A percentile compares a stretch with the other conserved stretches of the same genome.
Evolutionary conservation across 2,329 filamentous ascomycete genomes (phyloP).

Genomic region (Colletotrichum sp.): DNA sequence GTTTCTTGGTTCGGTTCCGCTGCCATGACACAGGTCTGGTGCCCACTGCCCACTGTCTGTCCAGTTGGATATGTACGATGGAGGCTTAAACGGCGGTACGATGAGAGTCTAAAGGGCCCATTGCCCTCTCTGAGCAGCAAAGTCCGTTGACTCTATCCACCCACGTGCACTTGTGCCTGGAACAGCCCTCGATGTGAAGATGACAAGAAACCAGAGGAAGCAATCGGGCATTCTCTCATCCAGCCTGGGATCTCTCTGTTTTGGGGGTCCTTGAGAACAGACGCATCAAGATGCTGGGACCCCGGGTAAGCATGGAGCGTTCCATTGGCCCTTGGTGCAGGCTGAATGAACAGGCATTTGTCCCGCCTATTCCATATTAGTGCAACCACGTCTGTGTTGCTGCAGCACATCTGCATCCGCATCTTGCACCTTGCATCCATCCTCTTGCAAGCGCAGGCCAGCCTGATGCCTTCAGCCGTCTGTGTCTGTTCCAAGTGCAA

Average conservation of each 20-base stretch:
- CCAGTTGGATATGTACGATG: not conserved
- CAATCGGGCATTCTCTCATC: not conserved
- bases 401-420: not conserved
- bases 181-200: not conserved
- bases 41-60: not conserved
- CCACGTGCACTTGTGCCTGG: not conserved
- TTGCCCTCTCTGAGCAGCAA: not conserved
- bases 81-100: not conserved
- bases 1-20: not conserved
- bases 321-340: not conserved
- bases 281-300: not conserved
- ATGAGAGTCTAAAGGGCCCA: not conserved
- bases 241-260: not conserved
- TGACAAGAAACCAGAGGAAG: not conserved
- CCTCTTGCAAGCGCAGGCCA: not conserved
- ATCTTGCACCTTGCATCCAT: not conserved
- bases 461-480: not conserved
- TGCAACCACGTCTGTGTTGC: constrained; percentile 5
- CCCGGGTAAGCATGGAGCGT: not conserved
- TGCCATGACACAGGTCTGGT: not conserved
- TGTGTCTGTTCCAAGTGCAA: not conserved
- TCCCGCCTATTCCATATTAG: not conserved
- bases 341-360: not conserved
- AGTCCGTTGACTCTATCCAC: not conserved
- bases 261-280: constrained; percentile 5